These are phyloP conservation scores for Tolypocladium tundrense DNA, from an alignment of 2,329 filamentous ascomycete genomes.

Conservation along the genomic window DNA sequence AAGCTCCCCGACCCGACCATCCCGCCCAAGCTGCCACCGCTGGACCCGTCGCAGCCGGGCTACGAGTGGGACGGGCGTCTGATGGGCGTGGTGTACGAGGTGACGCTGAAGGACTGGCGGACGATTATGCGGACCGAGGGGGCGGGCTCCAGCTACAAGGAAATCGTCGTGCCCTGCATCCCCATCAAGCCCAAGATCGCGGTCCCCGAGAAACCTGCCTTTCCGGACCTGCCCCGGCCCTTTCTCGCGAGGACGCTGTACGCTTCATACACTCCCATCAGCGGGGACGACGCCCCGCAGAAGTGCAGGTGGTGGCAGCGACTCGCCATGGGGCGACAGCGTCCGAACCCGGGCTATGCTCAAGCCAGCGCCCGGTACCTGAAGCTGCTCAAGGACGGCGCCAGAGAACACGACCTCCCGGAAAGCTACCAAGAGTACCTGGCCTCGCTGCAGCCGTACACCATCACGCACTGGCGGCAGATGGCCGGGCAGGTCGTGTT, in stretches of 20 bases:
- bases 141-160: slow-evolving; percentile 73
- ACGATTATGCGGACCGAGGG: slow-evolving; percentile 88
- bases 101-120: slow-evolving; percentile 71
- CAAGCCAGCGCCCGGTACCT: slow-evolving; percentile 80
- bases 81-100: slow-evolving; percentile 91
- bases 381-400: slow-evolving; percentile 68
- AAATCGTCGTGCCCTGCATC: slow-evolving; percentile 71
- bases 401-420: slow-evolving; percentile 70
- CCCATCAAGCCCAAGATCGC: slow-evolving; percentile 48
- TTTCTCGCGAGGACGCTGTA: slow-evolving; percentile 84
- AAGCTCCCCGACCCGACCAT: slow-evolving; percentile 21
- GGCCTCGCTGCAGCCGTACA: slow-evolving; percentile 57
- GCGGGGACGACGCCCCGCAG: slow-evolving; percentile 19
- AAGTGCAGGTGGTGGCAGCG: slow-evolving; percentile 34
- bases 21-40: slow-evolving; percentile 15
- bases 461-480: slow-evolving; percentile 57
- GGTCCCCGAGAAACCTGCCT: slow-evolving; percentile 54
- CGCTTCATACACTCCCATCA: slow-evolving; percentile 43
- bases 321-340: slow-evolving; percentile 33
- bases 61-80: slow-evolving; percentile 66
- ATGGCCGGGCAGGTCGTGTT: slow-evolving; percentile 54
- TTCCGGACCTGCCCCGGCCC: slow-evolving; percentile 40
- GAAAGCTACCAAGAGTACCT: slow-evolving; percentile 69
- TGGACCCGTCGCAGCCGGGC: slow-evolving; percentile 10
- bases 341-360: slow-evolving; percentile 61